Evolutionary conservation across 140 eudicot species (phyloP).

Genomic region (Bidens hawaiensis): DNA sequence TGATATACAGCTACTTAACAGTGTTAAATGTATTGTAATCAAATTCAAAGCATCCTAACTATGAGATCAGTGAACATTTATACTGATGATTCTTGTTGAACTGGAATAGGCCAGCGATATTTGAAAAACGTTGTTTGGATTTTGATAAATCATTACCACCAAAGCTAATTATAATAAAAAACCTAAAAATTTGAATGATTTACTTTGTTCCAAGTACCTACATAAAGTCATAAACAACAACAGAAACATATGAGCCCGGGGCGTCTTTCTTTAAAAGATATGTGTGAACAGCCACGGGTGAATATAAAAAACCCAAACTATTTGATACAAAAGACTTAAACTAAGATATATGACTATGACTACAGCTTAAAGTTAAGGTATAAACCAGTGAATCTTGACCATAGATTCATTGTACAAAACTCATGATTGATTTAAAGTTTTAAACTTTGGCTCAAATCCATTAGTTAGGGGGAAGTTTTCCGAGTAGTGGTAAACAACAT

Average conservation of each 20-base stretch:
- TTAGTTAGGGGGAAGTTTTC: background rate
- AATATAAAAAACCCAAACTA: background rate
- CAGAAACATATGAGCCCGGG: background rate
- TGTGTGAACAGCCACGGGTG: background rate
- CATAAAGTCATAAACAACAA: background rate
- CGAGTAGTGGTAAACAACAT: background rate
- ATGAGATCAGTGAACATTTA: background rate
- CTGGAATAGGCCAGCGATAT: background rate
- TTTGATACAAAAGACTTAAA: background rate
- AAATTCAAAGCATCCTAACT: background rate
- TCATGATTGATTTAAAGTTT: background rate
- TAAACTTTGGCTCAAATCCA: background rate
- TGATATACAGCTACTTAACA: background rate
- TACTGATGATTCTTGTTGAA: background rate
- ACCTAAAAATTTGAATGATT: background rate
- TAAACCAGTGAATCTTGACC: background rate
- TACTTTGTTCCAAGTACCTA: background rate
- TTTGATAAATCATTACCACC: background rate
- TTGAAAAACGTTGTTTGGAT: background rate
- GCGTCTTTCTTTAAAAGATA: background rate
- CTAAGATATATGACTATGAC: background rate
- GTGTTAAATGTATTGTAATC: background rate
- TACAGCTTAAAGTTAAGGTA: background rate
- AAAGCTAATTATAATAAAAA: background rate
- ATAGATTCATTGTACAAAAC: background rate